Evolutionary conservation across 1,284 basidiomycete genomes (phyloP).

Genomic region (Puccinia hordei): DNA sequence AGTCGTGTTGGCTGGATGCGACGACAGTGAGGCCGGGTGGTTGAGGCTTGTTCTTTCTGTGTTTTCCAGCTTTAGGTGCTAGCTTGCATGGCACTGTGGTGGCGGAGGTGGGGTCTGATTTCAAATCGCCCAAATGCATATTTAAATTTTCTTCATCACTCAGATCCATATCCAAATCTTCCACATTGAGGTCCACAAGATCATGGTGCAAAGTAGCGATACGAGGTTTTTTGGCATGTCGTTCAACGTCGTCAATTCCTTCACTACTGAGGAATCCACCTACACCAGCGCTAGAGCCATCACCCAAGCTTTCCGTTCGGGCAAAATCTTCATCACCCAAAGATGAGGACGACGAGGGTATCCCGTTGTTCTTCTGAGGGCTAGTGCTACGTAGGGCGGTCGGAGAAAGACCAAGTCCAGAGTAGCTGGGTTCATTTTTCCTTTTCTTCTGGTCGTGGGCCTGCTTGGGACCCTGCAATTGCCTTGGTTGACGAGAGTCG

Average conservation of each 20-base stretch:
- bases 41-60: slow-evolving; percentile 16
- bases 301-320: not conserved
- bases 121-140: not conserved
- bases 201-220: slow-evolving; percentile 35
- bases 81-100: slow-evolving; percentile 7
- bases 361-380: not conserved
- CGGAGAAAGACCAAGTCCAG: not conserved
- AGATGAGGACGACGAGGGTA: slow-evolving; percentile 29
- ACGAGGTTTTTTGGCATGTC: slow-evolving; percentile 42
- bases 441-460: slow-evolving; percentile 36
- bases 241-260: slow-evolving; percentile 21
- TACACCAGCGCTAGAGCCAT: slow-evolving; percentile 23
- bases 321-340: slow-evolving; percentile 12
- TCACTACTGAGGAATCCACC: slow-evolving; percentile 48
- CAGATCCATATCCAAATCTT: slow-evolving; percentile 31
- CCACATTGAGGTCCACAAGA: slow-evolving; percentile 32
- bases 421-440: not conserved
- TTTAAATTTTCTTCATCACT: slow-evolving; percentile 29
- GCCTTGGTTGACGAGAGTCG: not conserved
- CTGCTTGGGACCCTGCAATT: not conserved
- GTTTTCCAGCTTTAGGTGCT: not conserved
- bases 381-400: not conserved
- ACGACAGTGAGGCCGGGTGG: not conserved
- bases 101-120: not conserved
- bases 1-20: not conserved